A percentile compares a stretch with the other conserved stretches of the same genome.
These are phyloP conservation scores for Pseudozyma sp. DNA, from an alignment of 1,284 basidiomycete genomes.

Conservation along the genomic window DNA sequence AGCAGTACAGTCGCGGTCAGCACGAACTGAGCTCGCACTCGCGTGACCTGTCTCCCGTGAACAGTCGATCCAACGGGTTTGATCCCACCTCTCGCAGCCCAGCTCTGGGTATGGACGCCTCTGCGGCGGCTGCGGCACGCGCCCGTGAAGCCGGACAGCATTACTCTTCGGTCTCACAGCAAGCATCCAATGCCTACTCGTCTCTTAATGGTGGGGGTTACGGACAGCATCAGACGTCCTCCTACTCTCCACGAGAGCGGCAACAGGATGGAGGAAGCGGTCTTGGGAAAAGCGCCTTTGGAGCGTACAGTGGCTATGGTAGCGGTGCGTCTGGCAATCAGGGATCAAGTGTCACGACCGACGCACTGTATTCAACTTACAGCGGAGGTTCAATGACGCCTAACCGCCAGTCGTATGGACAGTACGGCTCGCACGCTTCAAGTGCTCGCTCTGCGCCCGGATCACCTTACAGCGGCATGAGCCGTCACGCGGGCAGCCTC, in stretches of 20 bases:
- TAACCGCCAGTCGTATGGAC: conserved; percentile 28
- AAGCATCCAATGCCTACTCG: conserved; percentile 28
- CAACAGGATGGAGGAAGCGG: conserved; percentile 32
- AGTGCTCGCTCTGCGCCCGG: conserved; percentile 42
- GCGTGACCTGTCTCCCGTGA: conserved; percentile 38
- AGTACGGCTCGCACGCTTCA: conserved; percentile 31
- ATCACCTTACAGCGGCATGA: conserved; percentile 49
- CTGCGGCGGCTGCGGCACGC: conserved; percentile 22
- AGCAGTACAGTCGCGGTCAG: conserved; percentile 27
- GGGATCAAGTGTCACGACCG: conserved; percentile 29
- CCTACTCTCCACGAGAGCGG: conserved; percentile 43
- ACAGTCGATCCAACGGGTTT: conserved; percentile 34
- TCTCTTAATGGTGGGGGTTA: conserved; percentile 34
- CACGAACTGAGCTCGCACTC: conserved; percentile 23
- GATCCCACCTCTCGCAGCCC: conserved; percentile 48
- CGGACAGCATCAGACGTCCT: conserved; percentile 14
- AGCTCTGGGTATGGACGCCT: conserved; percentile 33
- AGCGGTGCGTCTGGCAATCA: conserved; percentile 15
- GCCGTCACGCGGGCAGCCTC: conserved; percentile 33
- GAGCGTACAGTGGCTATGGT: conserved; percentile 41
- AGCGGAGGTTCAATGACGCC: conserved; percentile 39
- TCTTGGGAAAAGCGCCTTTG: conserved; percentile 28
- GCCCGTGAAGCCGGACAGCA: conserved; percentile 38
- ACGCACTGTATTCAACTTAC: conserved; percentile 39
- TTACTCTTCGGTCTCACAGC: conserved; percentile 28